A percentile compares a stretch with the other conserved stretches of the same genome.
Conservation (phyloP, 371 early-diverging fungal species). For the Mortierella sp. region DNA sequence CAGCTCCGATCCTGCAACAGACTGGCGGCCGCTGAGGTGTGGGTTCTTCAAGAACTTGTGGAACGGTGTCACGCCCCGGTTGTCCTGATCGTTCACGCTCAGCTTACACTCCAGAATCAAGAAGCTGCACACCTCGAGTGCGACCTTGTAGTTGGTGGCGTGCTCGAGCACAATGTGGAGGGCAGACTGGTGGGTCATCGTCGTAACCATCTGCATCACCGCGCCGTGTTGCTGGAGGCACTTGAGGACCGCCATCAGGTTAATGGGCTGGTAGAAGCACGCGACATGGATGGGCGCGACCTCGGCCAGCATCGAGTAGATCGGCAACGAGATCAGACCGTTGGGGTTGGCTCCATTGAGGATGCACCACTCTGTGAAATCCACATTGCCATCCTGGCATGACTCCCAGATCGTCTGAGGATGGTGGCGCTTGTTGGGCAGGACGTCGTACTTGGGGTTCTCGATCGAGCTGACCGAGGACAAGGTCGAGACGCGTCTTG, state of each 20-base stretch:
- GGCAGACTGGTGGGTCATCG: slow-evolving; percentile 41
- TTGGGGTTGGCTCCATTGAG: slow-evolving; percentile 36
- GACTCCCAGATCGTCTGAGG: slow-evolving; percentile 50
- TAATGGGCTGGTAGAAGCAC: slow-evolving; percentile 50
- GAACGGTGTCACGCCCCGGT: slow-evolving; percentile 50
- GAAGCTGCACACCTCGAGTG: slow-evolving; percentile 40
- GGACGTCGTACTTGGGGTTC: slow-evolving; percentile 31
- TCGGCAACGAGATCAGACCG: slow-evolving; percentile 29
- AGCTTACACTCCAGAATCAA: slow-evolving; percentile 45
- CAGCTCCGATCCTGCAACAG: slow-evolving; percentile 51
- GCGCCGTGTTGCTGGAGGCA: slow-evolving; percentile 44
- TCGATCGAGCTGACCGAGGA: slow-evolving; percentile 48
- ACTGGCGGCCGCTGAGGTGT: slow-evolving; percentile 35
- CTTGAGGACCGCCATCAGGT: slow-evolving; percentile 37
- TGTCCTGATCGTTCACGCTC: slow-evolving; percentile 49
- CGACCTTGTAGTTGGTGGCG: slow-evolving; percentile 39
- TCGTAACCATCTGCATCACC: slow-evolving; percentile 41
- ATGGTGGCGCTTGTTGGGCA: slow-evolving; percentile 22
- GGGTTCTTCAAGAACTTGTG: slow-evolving; percentile 56
- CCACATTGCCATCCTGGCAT: slow-evolving; percentile 49
- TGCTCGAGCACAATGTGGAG: slow-evolving; percentile 51
- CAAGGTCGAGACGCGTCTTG: slow-evolving; percentile 44
- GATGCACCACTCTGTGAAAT: slow-evolving; percentile 41
- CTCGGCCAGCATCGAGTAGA: slow-evolving; percentile 52
- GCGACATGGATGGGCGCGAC: slow-evolving; percentile 50